Percentiles rank a stretch among this genome's conserved stretches.
phyloP scores from a whole-genome alignment of 768 basidiomycete genomes.

The Suillus cothurnatus region DNA sequence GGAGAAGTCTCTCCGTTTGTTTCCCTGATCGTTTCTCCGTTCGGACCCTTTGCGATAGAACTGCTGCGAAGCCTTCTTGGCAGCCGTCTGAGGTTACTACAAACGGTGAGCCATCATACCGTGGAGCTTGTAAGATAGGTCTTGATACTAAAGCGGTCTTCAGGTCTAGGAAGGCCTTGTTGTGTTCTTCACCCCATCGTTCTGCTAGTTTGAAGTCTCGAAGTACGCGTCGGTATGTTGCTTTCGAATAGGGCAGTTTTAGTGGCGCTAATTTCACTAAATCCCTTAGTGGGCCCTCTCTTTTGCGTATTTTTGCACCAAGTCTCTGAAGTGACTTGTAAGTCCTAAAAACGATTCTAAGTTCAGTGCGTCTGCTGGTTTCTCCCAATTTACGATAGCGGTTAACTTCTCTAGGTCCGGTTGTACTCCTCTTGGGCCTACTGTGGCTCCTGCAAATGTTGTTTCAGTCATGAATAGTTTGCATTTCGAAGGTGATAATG shows the following conservation, averaged over 20 bases:
- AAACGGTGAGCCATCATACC: constrained; percentile 38
- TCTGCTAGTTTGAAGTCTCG: background rate
- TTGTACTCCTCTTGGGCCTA: constrained; percentile 36
- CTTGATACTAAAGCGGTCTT: constrained; percentile 33
- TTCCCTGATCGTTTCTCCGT: constrained; percentile 17
- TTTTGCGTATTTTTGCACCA: too few species aligned
- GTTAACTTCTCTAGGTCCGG: constrained; percentile 41
- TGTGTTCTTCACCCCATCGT: constrained; percentile 13
- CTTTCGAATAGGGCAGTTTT: background rate
- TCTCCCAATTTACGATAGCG: constrained; percentile 38
- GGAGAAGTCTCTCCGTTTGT: too few species aligned
- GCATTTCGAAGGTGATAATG: background rate
- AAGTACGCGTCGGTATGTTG: background rate
- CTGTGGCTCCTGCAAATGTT: constrained; percentile 36
- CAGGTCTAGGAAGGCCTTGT: constrained; percentile 26
- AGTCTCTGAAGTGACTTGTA: too few species aligned
- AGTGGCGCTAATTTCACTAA: constrained; percentile 12
- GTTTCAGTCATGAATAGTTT: constrained; percentile 17
- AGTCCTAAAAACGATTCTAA: too few species aligned
- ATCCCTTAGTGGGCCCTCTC: constrained; percentile 22
- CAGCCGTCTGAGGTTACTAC: constrained; percentile 37
- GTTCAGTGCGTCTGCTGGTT: constrained; percentile 30
- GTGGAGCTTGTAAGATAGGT: constrained; percentile 34
- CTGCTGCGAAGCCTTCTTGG: constrained; percentile 34
- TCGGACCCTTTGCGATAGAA: constrained; percentile 28